Percentiles rank a stretch among this genome's conserved stretches.
These are phyloP conservation scores for Stylonectria norvegica DNA, from an alignment of 2,329 filamentous ascomycete genomes.

Conservation along the genomic window DNA sequence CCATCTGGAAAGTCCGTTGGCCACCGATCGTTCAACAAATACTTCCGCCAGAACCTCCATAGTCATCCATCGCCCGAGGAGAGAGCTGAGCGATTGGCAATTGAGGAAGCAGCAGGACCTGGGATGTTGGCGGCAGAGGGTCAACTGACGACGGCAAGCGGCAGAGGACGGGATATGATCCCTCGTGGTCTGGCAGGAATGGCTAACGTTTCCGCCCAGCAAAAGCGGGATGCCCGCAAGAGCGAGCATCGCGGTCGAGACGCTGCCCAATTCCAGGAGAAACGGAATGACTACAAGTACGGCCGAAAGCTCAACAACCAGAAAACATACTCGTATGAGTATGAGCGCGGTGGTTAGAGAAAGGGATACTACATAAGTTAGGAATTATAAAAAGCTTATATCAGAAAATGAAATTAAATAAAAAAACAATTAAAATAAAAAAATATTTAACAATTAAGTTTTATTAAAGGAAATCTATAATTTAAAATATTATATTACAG, in stretches of 20 bases:
- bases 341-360: constrained; percentile 41
- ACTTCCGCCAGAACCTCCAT: constrained; percentile 90
- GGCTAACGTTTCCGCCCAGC: constrained; percentile 70
- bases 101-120: constrained; percentile 42
- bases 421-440: background rate
- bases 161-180: constrained; percentile 53
- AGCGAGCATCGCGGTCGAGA: constrained; percentile 68
- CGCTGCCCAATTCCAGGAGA: constrained; percentile 58
- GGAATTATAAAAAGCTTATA: constrained; percentile 2
- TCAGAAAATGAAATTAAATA: constrained; percentile 1
- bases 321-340: constrained; percentile 55
- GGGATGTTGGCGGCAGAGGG: constrained; percentile 35
- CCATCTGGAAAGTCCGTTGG: constrained; percentile 87
- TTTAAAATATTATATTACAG: constrained; percentile 6
- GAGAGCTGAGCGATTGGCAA: constrained; percentile 63
- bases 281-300: constrained; percentile 64
- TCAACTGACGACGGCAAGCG: constrained; percentile 35
- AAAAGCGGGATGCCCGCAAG: constrained; percentile 65
- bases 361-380: background rate
- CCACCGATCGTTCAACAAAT: constrained; percentile 80
- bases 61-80: constrained; percentile 78
- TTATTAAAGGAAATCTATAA: constrained; percentile 2
- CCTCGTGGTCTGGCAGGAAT: constrained; percentile 73
- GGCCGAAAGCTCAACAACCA: constrained; percentile 75
- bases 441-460: background rate